These are phyloP conservation scores for Arxiozyma bovina DNA, from an alignment of 1,139 yeast species.

Conservation along the genomic window DNA sequence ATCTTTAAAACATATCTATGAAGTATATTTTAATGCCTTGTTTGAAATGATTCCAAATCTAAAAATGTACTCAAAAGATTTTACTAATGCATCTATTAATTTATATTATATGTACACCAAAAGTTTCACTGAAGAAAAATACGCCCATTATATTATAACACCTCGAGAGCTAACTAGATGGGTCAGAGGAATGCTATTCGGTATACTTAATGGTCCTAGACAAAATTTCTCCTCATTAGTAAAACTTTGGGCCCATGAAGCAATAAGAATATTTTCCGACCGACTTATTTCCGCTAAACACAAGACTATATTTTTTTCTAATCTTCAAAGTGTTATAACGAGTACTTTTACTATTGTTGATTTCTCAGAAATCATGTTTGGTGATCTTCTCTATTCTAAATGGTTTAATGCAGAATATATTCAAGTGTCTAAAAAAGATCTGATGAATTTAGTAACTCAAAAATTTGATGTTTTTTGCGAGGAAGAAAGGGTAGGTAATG, in stretches of 20 bases:
- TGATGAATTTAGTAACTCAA: conserved; percentile 50
- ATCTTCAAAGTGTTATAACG: conserved; percentile 36
- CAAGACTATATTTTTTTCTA: conserved; percentile 42
- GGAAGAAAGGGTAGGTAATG: conserved; percentile 55
- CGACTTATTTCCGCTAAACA: conserved; percentile 48
- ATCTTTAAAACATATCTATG: conserved; percentile 63
- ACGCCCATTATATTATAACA: conserved; percentile 62
- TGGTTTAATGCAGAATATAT: conserved; percentile 66
- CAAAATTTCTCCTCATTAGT: conserved; percentile 33
- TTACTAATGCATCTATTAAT: conserved; percentile 60
- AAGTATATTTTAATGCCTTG: conserved; percentile 47
- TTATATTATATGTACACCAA: conserved; percentile 44
- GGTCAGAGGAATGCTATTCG: conserved; percentile 67
- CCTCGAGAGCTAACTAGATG: conserved; percentile 91
- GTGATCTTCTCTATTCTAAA: conserved; percentile 48
- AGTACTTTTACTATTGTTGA: conserved; percentile 44
- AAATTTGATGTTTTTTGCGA: conserved; percentile 67
- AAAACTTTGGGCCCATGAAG: conserved; percentile 78
- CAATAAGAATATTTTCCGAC: conserved; percentile 66
- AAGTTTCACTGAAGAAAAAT: conserved; percentile 34
- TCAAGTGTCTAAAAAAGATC: conserved; percentile 44
- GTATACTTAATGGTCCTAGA: conserved; percentile 36
- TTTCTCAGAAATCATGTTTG: conserved; percentile 38
- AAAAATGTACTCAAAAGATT: conserved; percentile 42
- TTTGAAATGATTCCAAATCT: conserved; percentile 57